Conservation (phyloP, 208 protist genomes). For the Naegleria lovaniensis region DNA sequence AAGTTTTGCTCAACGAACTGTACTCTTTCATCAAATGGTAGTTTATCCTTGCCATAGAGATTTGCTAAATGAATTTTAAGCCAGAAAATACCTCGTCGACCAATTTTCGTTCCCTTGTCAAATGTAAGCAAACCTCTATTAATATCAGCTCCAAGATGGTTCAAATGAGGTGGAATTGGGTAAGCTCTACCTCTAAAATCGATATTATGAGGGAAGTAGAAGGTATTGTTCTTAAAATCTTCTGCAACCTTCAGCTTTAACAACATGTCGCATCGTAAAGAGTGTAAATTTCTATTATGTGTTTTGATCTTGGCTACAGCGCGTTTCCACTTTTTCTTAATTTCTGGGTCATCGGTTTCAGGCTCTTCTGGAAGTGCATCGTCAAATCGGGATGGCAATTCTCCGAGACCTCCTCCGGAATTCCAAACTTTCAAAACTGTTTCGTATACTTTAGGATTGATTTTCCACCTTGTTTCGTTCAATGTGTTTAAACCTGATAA, state of each 20-base stretch:
- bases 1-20: slow-evolving; percentile 84
- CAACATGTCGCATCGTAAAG: slow-evolving; percentile 39
- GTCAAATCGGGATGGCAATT: slow-evolving; percentile 38
- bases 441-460: slow-evolving; percentile 45
- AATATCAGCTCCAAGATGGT: slow-evolving; percentile 84
- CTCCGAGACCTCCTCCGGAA: slow-evolving; percentile 37
- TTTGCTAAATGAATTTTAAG: slow-evolving; percentile 96
- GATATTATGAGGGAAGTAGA: slow-evolving; percentile 97
- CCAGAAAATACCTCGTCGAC: slow-evolving; percentile 84
- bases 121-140: slow-evolving; percentile 86
- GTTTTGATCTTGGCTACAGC: slow-evolving; percentile 23
- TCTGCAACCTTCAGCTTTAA: slow-evolving; percentile 47
- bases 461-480: slow-evolving; percentile 43
- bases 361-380: slow-evolving; percentile 5
- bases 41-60: slow-evolving; percentile 91
- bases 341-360: background rate
- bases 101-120: slow-evolving; percentile 81
- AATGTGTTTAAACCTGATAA: slow-evolving; percentile 44
- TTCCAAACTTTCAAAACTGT: slow-evolving; percentile 39
- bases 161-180: slow-evolving; percentile 90
- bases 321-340: background rate
- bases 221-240: slow-evolving; percentile 38
- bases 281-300: slow-evolving; percentile 47
- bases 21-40: slow-evolving; percentile 85
- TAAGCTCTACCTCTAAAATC: slow-evolving; percentile 98